A percentile compares a stretch with the other conserved stretches of the same genome.
Conservation (phyloP, 2,329 filamentous ascomycete species). For the Alternaria incomplexa region DNA sequence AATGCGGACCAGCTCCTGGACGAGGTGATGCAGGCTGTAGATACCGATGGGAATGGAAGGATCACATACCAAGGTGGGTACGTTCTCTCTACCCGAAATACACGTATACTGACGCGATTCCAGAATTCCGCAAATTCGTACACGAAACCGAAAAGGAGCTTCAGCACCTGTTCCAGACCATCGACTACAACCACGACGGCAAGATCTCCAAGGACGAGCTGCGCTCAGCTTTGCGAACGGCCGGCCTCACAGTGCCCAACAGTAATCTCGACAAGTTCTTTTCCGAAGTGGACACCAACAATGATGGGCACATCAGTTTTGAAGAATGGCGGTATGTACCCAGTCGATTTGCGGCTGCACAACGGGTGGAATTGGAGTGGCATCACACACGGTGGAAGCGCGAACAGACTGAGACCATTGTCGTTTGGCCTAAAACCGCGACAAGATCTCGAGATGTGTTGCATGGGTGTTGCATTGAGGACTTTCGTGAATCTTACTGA, state of each 20-base stretch:
- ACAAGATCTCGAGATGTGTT: not conserved
- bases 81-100: not conserved
- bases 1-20: slow-evolving; percentile 87
- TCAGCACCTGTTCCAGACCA: slow-evolving; percentile 78
- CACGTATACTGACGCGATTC: slow-evolving; percentile 20
- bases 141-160: slow-evolving; percentile 86
- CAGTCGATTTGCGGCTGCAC: not conserved
- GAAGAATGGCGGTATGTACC: slow-evolving; percentile 89
- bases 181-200: slow-evolving; percentile 85
- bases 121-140: slow-evolving; percentile 91
- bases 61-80: slow-evolving; percentile 84
- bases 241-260: slow-evolving; percentile 78
- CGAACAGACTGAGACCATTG: not conserved
- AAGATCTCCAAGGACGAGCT: slow-evolving; percentile 88
- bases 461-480: not conserved
- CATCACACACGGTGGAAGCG: not conserved
- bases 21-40: slow-evolving; percentile 80
- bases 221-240: slow-evolving; percentile 74
- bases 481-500: slow-evolving; percentile 12
- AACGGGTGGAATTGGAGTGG: not conserved
- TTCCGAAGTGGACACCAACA: slow-evolving; percentile 84
- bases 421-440: not conserved
- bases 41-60: slow-evolving; percentile 83
- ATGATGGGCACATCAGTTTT: slow-evolving; percentile 86
- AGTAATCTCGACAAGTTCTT: slow-evolving; percentile 86